Conservation (phyloP, 129 eudicot genomes). For the Centaurea solstitialis region DNA sequence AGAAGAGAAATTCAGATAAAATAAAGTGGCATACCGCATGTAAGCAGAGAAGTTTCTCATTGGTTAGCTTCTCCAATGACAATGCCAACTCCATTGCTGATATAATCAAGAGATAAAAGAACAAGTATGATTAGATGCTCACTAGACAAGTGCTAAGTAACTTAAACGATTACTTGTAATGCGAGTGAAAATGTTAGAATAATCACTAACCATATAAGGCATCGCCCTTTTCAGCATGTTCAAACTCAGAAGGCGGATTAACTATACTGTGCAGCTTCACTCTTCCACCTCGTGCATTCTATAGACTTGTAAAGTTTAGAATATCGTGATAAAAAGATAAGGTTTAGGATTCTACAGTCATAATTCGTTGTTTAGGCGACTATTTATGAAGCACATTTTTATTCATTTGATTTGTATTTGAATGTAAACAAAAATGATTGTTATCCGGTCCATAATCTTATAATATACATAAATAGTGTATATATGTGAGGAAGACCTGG, state of each 20-base stretch:
- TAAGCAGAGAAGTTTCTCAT: constrained; percentile 68
- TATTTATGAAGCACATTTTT: too few species aligned
- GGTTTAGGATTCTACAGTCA: neutral
- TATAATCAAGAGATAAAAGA: neutral
- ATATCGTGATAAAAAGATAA: neutral
- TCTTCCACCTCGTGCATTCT: constrained; percentile 93
- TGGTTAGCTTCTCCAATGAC: constrained; percentile 85
- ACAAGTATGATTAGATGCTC: neutral
- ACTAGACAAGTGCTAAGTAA: constrained; percentile 11
- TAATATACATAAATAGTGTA: neutral
- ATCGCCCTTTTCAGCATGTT: constrained; percentile 86
- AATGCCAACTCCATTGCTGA: constrained; percentile 96
- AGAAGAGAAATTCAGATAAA: neutral
- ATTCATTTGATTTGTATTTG: neutral
- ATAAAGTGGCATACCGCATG: constrained; percentile 50
- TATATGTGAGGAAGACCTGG: constrained; percentile 53
- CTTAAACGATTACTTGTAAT: neutral
- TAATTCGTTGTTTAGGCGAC: neutral
- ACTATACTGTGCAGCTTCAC: constrained; percentile 62
- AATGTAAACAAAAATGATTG: neutral
- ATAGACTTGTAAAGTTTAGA: constrained; percentile 2
- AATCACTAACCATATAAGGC: constrained; percentile 73
- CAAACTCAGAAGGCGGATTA: constrained; percentile 71
- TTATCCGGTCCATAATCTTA: neutral
- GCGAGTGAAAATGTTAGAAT: neutral